phyloP scores from a whole-genome alignment of 2,329 filamentous ascomycete genomes.

The Chaetomiaceae sp. region DNA sequence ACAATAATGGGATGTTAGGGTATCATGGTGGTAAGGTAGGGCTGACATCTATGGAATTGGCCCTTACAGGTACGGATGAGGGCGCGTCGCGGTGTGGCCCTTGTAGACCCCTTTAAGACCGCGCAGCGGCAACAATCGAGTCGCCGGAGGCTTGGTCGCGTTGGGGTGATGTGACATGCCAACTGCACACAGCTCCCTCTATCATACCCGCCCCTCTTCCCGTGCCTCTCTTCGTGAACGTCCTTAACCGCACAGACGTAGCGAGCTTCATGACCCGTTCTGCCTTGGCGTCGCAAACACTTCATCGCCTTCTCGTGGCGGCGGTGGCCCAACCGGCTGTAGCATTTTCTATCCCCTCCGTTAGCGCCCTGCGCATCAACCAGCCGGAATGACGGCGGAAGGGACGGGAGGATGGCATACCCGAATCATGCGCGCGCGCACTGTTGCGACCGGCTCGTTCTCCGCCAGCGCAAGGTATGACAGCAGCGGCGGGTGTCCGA shows the following conservation, averaged over 20 bases:
- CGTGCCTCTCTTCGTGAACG: background rate
- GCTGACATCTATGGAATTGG: constrained; percentile 6
- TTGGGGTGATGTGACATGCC: no score
- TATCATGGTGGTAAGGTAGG: constrained; percentile 13
- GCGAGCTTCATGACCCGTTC: constrained; percentile 10
- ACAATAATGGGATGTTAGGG: constrained; percentile 1
- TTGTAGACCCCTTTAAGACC: background rate
- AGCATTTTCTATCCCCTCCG: constrained; percentile 58
- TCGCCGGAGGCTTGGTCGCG: no score
- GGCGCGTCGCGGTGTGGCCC: background rate
- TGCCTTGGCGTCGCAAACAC: constrained; percentile 12
- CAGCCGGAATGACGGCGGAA: background rate
- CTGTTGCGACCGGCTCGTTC: constrained; percentile 77
- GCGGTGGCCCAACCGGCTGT: constrained; percentile 56
- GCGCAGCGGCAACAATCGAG: background rate
- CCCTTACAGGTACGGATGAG: background rate
- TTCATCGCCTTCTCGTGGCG: constrained; percentile 48
- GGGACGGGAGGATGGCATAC: constrained; percentile 33
- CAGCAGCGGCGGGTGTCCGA: constrained; percentile 83
- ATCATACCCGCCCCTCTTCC: no score
- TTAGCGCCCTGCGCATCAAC: background rate
- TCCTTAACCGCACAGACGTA: background rate
- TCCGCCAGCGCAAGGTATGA: constrained; percentile 86
- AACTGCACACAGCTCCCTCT: no score
- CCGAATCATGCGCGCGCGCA: constrained; percentile 75